These are phyloP conservation scores for Aureobasidium namibiae DNA, from an alignment of 2,329 filamentous ascomycete species.

Conservation along the genomic window DNA sequence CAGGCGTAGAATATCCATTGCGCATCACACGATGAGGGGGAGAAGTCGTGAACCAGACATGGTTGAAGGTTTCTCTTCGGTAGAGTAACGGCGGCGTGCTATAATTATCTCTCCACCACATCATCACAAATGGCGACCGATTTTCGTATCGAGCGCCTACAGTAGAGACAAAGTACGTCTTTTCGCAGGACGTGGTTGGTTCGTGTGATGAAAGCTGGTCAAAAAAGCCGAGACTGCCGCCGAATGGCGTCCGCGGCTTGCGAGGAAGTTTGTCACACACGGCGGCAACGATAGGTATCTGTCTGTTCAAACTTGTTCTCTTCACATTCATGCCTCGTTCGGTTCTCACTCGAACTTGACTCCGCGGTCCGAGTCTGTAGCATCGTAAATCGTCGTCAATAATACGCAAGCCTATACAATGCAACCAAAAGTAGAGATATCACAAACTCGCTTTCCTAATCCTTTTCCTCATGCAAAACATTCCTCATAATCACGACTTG, in stretches of 20 bases:
- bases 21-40: neutral
- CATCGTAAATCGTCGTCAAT: neutral
- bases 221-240: neutral
- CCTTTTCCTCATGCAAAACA: neutral
- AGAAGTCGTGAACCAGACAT: neutral
- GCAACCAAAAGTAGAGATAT: neutral
- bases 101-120: neutral
- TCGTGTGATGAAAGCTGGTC: neutral
- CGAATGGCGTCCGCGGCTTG: neutral
- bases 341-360: too few species aligned
- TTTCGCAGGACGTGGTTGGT: neutral
- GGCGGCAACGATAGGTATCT: too few species aligned
- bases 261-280: neutral
- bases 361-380: neutral
- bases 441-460: too few species aligned
- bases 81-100: neutral
- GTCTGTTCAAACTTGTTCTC: too few species aligned
- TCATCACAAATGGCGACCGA: neutral
- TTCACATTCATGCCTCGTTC: too few species aligned
- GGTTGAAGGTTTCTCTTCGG: constrained; percentile 5
- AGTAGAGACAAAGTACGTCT: too few species aligned
- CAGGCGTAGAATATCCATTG: too few species aligned
- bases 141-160: neutral
- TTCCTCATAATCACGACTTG: neutral
- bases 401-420: neutral